phyloP scores from a whole-genome alignment of 208 protist species.

The Porcisia hertigi region DNA sequence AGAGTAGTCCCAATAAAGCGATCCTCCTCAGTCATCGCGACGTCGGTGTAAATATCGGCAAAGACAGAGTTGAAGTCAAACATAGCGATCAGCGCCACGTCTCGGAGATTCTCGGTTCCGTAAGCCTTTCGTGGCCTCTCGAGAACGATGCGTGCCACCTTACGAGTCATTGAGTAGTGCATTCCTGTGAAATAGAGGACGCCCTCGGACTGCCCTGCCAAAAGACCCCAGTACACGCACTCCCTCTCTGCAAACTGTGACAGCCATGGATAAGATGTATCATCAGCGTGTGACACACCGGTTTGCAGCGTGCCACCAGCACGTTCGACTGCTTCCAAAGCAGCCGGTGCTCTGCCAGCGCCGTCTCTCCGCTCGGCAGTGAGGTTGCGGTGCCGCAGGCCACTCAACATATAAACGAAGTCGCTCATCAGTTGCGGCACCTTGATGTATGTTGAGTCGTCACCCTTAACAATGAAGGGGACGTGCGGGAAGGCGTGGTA shows the following conservation, averaged over 20 bases:
- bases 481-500: slow-evolving; percentile 32
- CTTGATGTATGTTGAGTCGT: slow-evolving; percentile 43
- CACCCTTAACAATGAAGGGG: slow-evolving; percentile 36
- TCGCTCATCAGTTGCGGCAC: slow-evolving; percentile 48
- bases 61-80: slow-evolving; percentile 1
- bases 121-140: neutral
- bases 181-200: slow-evolving; percentile 19
- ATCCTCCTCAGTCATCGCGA: slow-evolving; percentile 22
- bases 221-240: slow-evolving; percentile 30
- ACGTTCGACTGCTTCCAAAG: neutral
- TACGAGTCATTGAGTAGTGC: slow-evolving; percentile 16
- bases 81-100: neutral
- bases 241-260: neutral
- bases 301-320: neutral
- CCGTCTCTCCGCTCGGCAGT: too few species aligned
- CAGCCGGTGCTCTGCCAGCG: neutral
- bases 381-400: neutral
- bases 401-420: slow-evolving; percentile 14
- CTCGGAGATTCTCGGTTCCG: neutral
- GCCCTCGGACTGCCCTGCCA: slow-evolving; percentile 8
- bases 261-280: neutral
- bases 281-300: neutral
- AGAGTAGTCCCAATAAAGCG: neutral
- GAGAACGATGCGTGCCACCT: slow-evolving; percentile 8
- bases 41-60: neutral